A percentile compares a stretch with the other conserved stretches of the same genome.
These are phyloP conservation scores for Byssothecium circinans DNA, from an alignment of 2,329 filamentous ascomycete species.

Conservation along the genomic window DNA sequence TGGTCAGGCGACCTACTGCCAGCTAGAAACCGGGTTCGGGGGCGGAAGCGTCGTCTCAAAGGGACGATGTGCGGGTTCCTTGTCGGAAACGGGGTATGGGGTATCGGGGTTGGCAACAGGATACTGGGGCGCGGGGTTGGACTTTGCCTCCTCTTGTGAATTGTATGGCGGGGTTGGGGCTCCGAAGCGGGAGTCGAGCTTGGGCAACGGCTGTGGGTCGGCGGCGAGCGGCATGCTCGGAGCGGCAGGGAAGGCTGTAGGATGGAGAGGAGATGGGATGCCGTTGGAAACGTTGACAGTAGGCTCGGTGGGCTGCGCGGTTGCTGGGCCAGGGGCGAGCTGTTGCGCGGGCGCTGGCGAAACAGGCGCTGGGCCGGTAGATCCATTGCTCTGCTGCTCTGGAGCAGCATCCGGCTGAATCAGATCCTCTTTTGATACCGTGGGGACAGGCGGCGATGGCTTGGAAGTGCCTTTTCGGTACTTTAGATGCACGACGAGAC, in stretches of 20 bases:
- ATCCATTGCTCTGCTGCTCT: not conserved
- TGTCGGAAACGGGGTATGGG: not conserved
- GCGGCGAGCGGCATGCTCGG: constrained; percentile 4
- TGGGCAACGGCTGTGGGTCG: constrained; percentile 12
- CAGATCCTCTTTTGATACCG: not conserved
- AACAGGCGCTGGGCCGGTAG: too few species aligned
- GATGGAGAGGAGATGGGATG: constrained; percentile 1
- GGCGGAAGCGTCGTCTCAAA: constrained; percentile 3
- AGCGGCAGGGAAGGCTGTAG: constrained; percentile 3
- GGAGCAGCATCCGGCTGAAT: not conserved
- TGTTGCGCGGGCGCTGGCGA: not conserved
- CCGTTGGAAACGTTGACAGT: constrained; percentile 7
- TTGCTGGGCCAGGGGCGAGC: not conserved
- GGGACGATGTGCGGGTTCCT: not conserved
- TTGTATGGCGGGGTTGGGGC: constrained; percentile 28
- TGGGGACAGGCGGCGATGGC: constrained; percentile 1
- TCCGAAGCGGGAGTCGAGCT: constrained; percentile 17
- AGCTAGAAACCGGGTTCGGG: constrained; percentile 16
- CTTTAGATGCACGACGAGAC: constrained; percentile 72
- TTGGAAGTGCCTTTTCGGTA: constrained; percentile 26
- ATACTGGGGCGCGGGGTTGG: constrained; percentile 5
- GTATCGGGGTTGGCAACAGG: constrained; percentile 1
- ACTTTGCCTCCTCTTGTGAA: constrained; percentile 19
- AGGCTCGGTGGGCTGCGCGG: not conserved
- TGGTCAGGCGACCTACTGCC: constrained; percentile 22